Evolutionary conservation across 2,329 filamentous ascomycete species (phyloP).

Genomic region (Phaeosphaeriaceae sp.): DNA sequence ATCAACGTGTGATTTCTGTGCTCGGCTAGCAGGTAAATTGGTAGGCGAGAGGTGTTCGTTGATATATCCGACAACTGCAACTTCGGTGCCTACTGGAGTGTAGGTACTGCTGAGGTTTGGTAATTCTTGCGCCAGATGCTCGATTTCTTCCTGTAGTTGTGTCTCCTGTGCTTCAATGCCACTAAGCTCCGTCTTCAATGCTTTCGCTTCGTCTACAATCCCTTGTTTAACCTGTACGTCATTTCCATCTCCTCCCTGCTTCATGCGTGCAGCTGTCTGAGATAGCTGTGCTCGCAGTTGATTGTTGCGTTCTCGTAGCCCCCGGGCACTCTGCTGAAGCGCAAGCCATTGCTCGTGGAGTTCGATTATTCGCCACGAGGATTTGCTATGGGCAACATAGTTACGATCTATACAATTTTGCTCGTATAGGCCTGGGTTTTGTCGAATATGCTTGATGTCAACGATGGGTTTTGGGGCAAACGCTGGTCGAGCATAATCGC

Average conservation of each 20-base stretch:
- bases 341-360: constrained; percentile 54
- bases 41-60: constrained; percentile 65
- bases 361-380: constrained; percentile 61
- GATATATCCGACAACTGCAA: constrained; percentile 75
- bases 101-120: constrained; percentile 83
- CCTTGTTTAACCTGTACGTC: constrained; percentile 54
- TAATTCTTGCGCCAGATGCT: constrained; percentile 74
- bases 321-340: constrained; percentile 65
- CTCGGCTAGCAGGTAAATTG: constrained; percentile 22
- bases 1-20: constrained; percentile 79
- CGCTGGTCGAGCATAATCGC: constrained; percentile 63
- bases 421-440: constrained; percentile 79
- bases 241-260: constrained; percentile 36
- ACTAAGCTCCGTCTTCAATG: constrained; percentile 67
- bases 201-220: constrained; percentile 68
- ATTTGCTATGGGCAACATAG: constrained; percentile 65
- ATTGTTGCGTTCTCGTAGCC: constrained; percentile 71
- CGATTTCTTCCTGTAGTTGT: constrained; percentile 69
- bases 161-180: constrained; percentile 67
- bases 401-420: constrained; percentile 86
- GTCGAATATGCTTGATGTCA: constrained; percentile 88
- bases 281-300: constrained; percentile 61
- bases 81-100: constrained; percentile 74
- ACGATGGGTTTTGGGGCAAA: constrained; percentile 79
- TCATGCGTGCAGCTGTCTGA: constrained; percentile 47